Base-by-base conservation (phyloP, 2,329 filamentous ascomycete species). In the Fusarium begoniae region DNA sequence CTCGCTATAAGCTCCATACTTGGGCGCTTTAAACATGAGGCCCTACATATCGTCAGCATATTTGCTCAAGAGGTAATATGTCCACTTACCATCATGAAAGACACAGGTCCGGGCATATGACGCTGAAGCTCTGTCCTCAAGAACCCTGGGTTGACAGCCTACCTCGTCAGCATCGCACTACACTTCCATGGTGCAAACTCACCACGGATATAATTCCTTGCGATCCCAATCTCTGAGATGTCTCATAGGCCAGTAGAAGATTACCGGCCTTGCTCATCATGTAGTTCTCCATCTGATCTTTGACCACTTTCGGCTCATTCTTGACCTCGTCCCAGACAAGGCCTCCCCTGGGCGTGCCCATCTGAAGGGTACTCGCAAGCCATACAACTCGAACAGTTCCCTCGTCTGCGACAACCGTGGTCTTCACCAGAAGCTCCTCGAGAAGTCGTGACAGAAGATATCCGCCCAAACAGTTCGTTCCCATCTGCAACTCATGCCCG, bases 211-310 rank as follows among this genome's bases (percentile, higher is more conserved):
- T 50, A n/a, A 75, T 51, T 6, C 73, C 74, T 14, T 64, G 53
- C n/a, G 47, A 14, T 13, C 67, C 67, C 17, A 75, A 37, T 30
- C 68, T 61, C 26, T 15, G 38, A 18, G 73, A 47, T n/a, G 68
- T 64, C 28, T 74, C 74, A 3, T 69, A 62, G 8, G 67, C 60
- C 6, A 76, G n/a, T 38, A 76, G 51, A 6, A 69, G 48, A 17
- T 76, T 76, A 9, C 63, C 73, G 4, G 61, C 66, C 37, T 76
- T 76, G 32, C 63, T 73, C 71, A 75, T 75, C 68, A 74, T 74
- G 53, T 74, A 75, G n/a, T 75, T 75, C 41, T 73, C 65, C 63
- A 74, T 70, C 48, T 70, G 70, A 35, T 66, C 64, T 53, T 72
- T 73, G 20, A 45, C 58, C 8, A 70, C 32, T 28, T 63, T 64